These are phyloP conservation scores for Nemania sp. DNA, from an alignment of 2,329 filamentous ascomycete genomes.

Conservation along the genomic window DNA sequence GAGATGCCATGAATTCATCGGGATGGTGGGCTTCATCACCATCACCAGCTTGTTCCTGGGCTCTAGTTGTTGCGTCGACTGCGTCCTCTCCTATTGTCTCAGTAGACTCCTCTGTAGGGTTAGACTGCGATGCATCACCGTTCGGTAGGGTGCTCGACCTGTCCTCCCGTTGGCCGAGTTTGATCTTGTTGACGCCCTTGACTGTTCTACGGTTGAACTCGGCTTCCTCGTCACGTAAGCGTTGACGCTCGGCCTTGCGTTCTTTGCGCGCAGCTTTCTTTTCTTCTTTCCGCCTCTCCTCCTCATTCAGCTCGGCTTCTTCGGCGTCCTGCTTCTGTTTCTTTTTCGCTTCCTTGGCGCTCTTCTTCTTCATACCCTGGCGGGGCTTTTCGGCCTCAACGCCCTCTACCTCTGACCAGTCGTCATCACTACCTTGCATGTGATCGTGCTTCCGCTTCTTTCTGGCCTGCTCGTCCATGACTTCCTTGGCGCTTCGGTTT, in stretches of 20 bases:
- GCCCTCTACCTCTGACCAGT: conserved; percentile 60
- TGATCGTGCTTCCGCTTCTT: conserved; percentile 81
- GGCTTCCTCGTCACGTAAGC: conserved; percentile 54
- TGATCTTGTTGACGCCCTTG: conserved; percentile 54
- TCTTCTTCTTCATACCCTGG: conserved; percentile 69
- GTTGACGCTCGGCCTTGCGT: conserved; percentile 56
- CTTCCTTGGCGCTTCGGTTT: conserved; percentile 87
- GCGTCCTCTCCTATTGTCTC: conserved; percentile 50
- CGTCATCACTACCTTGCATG: conserved; percentile 58
- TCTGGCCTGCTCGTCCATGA: conserved; percentile 82
- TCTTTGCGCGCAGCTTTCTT: conserved; percentile 64
- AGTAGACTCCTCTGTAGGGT: conserved; percentile 38
- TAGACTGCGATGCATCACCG: conserved; percentile 30
- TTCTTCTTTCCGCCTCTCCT: conserved; percentile 60
- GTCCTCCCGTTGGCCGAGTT: conserved; percentile 50
- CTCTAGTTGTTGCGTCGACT: conserved; percentile 34
- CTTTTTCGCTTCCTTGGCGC: conserved; percentile 57
- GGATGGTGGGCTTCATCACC: conserved; percentile 59
- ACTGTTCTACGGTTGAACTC: conserved; percentile 56
- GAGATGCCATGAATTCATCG: conserved; percentile 47
- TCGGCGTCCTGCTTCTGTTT: conserved; percentile 64
- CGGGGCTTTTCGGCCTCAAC: conserved; percentile 71
- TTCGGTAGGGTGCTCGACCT: conserved; percentile 41
- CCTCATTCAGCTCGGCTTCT: conserved; percentile 53
- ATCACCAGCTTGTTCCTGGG: conserved; percentile 56